A percentile compares a stretch with the other conserved stretches of the same genome.
phyloP scores from a whole-genome alignment of 768 basidiomycete species.

The Neoboletus subvelutipes region DNA sequence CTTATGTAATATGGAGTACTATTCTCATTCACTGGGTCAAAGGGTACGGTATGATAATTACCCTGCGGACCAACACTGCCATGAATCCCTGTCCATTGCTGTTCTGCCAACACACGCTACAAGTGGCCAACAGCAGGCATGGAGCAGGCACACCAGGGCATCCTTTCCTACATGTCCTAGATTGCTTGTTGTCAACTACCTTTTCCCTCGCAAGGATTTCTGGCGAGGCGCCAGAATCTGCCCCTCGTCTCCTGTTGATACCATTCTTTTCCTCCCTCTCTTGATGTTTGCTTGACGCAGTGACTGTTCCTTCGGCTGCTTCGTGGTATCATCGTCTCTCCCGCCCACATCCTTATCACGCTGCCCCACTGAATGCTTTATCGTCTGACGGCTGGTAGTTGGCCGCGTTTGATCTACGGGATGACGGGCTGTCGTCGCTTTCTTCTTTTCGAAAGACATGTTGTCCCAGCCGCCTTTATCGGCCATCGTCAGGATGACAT shows the following conservation, averaged over 20 bases:
- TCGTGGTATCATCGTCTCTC: slow-evolving; percentile 3
- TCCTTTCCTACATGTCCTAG: background rate
- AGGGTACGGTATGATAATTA: background rate
- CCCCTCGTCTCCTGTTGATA: slow-evolving; percentile 4
- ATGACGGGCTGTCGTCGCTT: slow-evolving; percentile 10
- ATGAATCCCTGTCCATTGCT: background rate
- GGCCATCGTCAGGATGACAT: slow-evolving; percentile 57
- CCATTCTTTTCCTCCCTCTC: slow-evolving; percentile 28
- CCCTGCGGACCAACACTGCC: background rate
- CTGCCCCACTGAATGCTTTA: background rate
- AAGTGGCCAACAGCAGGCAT: background rate
- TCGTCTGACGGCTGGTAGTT: background rate
- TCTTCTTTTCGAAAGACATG: slow-evolving; percentile 41
- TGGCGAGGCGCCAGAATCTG: slow-evolving; percentile 12
- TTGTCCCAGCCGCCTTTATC: slow-evolving; percentile 79
- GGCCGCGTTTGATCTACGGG: background rate
- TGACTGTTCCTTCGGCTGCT: background rate
- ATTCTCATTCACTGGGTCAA: background rate
- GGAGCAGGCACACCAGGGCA: background rate
- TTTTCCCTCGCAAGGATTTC: slow-evolving; percentile 23
- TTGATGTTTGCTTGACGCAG: background rate
- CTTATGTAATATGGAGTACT: slow-evolving; percentile 1
- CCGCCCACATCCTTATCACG: slow-evolving; percentile 2
- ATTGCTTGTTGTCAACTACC: background rate
- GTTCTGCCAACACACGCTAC: background rate